A percentile compares a stretch with the other conserved stretches of the same genome.
These are phyloP conservation scores for Arxiozyma slooffiae DNA, from an alignment of 1,139 yeast species.

Conservation along the genomic window DNA sequence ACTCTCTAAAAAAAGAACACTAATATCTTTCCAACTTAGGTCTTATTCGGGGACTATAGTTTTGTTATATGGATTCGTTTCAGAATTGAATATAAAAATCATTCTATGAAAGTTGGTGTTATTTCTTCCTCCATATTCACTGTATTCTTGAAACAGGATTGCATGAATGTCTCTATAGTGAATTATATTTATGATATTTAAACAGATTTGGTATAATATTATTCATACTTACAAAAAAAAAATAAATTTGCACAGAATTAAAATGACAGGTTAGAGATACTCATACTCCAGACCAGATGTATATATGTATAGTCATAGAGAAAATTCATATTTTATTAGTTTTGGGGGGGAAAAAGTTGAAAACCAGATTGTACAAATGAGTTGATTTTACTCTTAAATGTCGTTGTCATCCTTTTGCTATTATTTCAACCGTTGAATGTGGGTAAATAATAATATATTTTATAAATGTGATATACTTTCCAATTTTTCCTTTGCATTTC, in stretches of 20 bases:
- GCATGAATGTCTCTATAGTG: constrained; percentile 26
- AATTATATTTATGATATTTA: too few relatives aligned
- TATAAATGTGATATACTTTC: not conserved
- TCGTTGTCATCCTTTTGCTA: not conserved
- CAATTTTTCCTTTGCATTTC: too few relatives aligned
- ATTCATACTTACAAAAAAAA: not conserved
- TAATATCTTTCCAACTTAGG: constrained; percentile 57
- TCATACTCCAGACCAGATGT: not conserved
- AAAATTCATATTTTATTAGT: too few relatives aligned
- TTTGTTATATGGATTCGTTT: constrained; percentile 26
- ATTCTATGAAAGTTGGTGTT: constrained; percentile 41
- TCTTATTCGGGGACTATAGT: constrained; percentile 34
- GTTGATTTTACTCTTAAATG: too few relatives aligned
- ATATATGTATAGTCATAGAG: not conserved
- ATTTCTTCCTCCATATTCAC: not conserved
- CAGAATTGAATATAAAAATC: constrained; percentile 31
- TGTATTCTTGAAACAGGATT: constrained; percentile 46
- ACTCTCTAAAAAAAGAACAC: constrained; percentile 63
- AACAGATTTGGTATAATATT: not conserved
- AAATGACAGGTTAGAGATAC: not conserved
- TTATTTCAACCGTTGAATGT: not conserved
- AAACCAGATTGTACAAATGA: not conserved
- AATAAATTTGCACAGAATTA: too few relatives aligned
- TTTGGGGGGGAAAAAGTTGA: not conserved
- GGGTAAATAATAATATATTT: not conserved